These are phyloP conservation scores for Dictyostelium intermedium DNA, from an alignment of 78 protist genomes.

Conservation along the genomic window DNA sequence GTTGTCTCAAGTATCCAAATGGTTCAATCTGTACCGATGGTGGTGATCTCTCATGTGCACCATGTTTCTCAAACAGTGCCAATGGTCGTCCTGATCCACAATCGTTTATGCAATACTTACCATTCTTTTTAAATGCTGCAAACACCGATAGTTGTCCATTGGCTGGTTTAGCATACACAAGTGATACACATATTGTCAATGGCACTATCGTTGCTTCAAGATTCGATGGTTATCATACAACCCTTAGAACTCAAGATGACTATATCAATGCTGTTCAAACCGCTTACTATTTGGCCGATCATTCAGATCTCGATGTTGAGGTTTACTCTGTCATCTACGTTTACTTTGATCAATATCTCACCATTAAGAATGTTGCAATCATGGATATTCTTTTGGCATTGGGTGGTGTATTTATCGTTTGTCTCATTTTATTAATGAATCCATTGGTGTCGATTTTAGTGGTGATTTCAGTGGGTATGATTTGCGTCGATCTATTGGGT, in stretches of 20 bases:
- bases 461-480: slow-evolving; percentile 65
- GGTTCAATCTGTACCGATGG: neutral
- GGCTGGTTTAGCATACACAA: neutral
- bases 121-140: neutral
- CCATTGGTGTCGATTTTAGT: slow-evolving; percentile 49
- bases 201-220: slow-evolving; percentile 59
- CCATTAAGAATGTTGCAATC: slow-evolving; percentile 47
- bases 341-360: slow-evolving; percentile 86
- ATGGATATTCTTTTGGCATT: slow-evolving; percentile 51
- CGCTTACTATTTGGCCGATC: slow-evolving; percentile 57
- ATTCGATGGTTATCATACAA: slow-evolving; percentile 69
- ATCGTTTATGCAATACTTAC: neutral
- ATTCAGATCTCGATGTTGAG: slow-evolving; percentile 8
- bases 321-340: slow-evolving; percentile 82
- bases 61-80: neutral
- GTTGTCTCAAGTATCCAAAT: slow-evolving; percentile 26
- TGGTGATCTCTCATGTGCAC: neutral
- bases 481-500: slow-evolving; percentile 77
- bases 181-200: neutral
- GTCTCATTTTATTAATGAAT: slow-evolving; percentile 43
- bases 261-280: slow-evolving; percentile 72
- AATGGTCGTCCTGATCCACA: slow-evolving; percentile 24
- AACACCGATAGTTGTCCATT: neutral
- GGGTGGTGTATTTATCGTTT: slow-evolving; percentile 81
- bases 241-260: slow-evolving; percentile 63